Base-by-base conservation (phyloP, 352 stramenopile genomes). In the Globisporangium solare region DNA sequence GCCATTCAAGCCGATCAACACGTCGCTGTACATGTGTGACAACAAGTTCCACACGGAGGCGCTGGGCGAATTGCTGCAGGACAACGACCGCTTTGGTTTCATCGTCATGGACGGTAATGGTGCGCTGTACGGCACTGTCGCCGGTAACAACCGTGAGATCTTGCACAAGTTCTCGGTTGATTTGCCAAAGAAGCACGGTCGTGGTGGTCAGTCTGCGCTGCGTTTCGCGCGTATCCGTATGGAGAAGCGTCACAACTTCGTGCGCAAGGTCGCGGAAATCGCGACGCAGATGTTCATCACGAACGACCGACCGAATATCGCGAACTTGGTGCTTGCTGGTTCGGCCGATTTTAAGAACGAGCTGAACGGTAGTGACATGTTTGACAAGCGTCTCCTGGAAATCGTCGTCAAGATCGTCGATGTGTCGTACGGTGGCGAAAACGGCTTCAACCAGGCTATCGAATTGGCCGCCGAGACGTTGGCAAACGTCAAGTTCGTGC, bases 21-120 rank as follows among this genome's bases (percentile, higher is more conserved):
- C 97, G 60, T 99, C 96, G 54, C 83, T 99, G 15, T 99, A 99
- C 79, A 95, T 99, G 67, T 99, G 97, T 74, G 97, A 99, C 83
- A 99, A 99, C 88, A 99, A 99, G 69, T 99, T 99, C 77, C 96
- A 99, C 83, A 99, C 96, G 20, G 97, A 99, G 62, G 95, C 97
- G 46, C 76, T 99, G 10, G 92, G 97, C 50, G 97, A 99, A 61
- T 77, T 99, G 35, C 78, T 99, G 27, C 96, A 99, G 72, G 97
- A 99, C 76, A 98, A 99, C 73, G 96, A 99, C 67, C 92, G 87
- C 51, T 99, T 99, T 73, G 97, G 97, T 2, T 99, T 99, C 71
- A 99, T 99, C 67, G 74, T 99, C 67, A 99, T 99, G 97, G 97
- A 99, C 65, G 97, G 97, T 88, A 99, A 99, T 73, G 97, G 97